A percentile compares a stretch with the other conserved stretches of the same genome.
phyloP scores from a whole-genome alignment of 352 stramenopile species.

The Pythium periplocum region DNA sequence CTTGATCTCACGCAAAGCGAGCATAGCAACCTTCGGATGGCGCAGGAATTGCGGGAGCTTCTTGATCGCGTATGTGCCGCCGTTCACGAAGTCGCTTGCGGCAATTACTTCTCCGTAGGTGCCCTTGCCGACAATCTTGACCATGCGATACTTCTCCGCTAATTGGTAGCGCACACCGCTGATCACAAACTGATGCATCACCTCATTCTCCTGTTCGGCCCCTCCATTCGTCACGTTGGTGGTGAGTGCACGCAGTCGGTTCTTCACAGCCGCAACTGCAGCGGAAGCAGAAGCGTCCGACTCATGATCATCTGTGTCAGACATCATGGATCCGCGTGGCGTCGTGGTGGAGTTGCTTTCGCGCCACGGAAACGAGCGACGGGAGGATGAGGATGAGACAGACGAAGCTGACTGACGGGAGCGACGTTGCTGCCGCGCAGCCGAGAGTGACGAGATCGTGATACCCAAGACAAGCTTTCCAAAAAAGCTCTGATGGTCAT shows the following conservation, averaged over 20 bases:
- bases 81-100: conserved; percentile 79
- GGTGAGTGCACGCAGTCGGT: conserved; percentile 16
- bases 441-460: conserved; percentile 61
- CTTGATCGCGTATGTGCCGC: conserved; percentile 86
- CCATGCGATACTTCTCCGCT: conserved; percentile 85
- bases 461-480: conserved; percentile 67
- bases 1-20: conserved; percentile 84
- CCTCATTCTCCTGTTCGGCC: conserved; percentile 28
- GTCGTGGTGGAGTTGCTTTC: conserved; percentile 6
- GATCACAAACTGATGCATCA: conserved; percentile 89
- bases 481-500: conserved; percentile 82
- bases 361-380: conserved; percentile 14
- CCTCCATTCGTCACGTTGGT: conserved; percentile 1
- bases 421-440: conserved; percentile 20
- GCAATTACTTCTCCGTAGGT: conserved; percentile 90
- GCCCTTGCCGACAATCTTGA: conserved; percentile 85
- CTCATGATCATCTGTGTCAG: background rate
- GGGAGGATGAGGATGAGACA: conserved; percentile 6
- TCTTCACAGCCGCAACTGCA: conserved; percentile 13
- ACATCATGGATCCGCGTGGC: no score
- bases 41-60: conserved; percentile 83
- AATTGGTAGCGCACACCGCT: conserved; percentile 83
- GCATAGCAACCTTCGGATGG: conserved; percentile 78
- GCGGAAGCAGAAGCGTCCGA: background rate
- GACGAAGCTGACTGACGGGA: conserved; percentile 28